Base-by-base conservation (phyloP, 169 alveolate genomes). In the Eimeria sp. region DNA sequence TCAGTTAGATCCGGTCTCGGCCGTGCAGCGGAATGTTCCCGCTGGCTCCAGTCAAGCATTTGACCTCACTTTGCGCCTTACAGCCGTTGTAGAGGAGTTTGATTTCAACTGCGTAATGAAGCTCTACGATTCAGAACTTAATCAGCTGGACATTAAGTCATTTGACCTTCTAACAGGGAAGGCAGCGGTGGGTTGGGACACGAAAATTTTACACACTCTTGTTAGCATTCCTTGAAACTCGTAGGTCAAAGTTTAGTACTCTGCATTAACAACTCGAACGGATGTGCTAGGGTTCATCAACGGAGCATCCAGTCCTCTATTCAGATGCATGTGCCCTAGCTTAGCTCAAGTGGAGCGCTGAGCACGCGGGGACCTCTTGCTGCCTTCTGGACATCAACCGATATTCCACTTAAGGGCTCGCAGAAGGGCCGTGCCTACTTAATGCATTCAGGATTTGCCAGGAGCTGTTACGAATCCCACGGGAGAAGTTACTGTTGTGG, bases 1-100 rank as follows among this genome's bases (percentile, higher is more conserved):
- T 87, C 94, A 87, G 94, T 87, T 87, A 57, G 94, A 87, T 83
- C 94, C 94, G 18, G 94, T 87, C 45, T 75, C 94, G 61, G 94
- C 94, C 14, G 83, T 87, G 57, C 80, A 87, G 82, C 83, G 94
- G 57, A 87, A 47, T 87, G 83, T 87, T 5, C 63, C 65, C 30
- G 94, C 94, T 43, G 94, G 94, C 82, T 18, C 94, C 72, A 87
- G 83, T 30, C 67, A 87, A 49, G 94, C 94, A 47, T 87, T 87
- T 65, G 94, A 87, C 70, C 82, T 87, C 47, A 87, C 94, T 87
- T 57, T 87, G 67, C 94, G 94, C 49, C 94, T 87, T 75, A 65
- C 65, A 45, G 94, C 94, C 72, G 94, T 87, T 11, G 94, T 87
- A 6, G 45, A 87, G 45, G 94, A 87, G 83, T 87, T 87, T 65